Evolutionary conservation across 2,329 filamentous ascomycete genomes (phyloP), one percentile per base, ranked within the genome.

Genomic region (Colletotrichum godetiae): DNA sequence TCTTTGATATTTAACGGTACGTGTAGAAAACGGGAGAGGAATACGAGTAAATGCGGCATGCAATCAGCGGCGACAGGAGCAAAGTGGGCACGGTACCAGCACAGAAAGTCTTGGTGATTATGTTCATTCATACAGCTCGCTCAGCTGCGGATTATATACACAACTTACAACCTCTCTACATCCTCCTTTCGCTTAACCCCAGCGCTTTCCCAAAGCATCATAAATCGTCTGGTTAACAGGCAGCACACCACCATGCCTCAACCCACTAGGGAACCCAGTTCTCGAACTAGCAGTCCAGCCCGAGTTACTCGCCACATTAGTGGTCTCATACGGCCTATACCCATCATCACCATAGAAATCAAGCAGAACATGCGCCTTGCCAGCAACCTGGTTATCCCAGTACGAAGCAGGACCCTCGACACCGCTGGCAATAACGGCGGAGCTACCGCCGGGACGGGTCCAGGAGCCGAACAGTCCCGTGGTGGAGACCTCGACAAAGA

Each of bases 221-320:
- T 86, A 86, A 58, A 84, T 74, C 11, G 79, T 81, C 78, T 82
- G 78, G 61, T 84, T 86, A 4, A 89, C 78, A 0, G 87, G 84
- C 75, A 89, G 74, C 27, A 89, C 85, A 70, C 85, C 86, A 10
- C 88, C 88, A 79, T 90, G 88, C 73, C 88, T 85, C 76, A 89
- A 72, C 37, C 85, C 84, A 59, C 76, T 82, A 10, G 88, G 88
- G 75, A 87, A 89, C 1, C 75, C 80, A 2, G 77, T 77, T 49
- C 83, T 76, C 70, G 81, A 81, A 56, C 84, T 87, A 35, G 84
- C 84, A 1, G 78, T 81, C 87, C 88, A 90, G 22, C 79, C 82
- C 29, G 72, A 71, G 55, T 88, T 88, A 3, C 78, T 81, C 75
- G 80, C 78, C 19, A 87, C 82, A 67, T 85, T 81, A 0, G 77